Percentiles rank a stretch among this genome's conserved stretches.
Conservation (phyloP, 1,284 basidiomycete species). For the Fistulinella staudtii region DNA sequence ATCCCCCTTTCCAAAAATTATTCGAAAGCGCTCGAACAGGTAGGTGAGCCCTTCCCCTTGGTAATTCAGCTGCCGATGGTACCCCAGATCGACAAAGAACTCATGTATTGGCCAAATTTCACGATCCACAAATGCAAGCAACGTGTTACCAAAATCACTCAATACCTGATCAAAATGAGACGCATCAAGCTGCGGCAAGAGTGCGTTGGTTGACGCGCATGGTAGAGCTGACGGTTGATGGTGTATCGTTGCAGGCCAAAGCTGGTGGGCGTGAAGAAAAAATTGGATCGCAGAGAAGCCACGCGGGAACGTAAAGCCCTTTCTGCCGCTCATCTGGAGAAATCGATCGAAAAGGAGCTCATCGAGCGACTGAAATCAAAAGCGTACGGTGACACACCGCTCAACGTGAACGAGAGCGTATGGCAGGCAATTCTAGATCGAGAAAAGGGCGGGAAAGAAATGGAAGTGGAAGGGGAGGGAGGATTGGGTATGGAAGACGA, state of each 20-base stretch:
- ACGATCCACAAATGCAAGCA: slow-evolving; percentile 99
- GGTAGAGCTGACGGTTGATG: slow-evolving; percentile 2
- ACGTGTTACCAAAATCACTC: slow-evolving; percentile 97
- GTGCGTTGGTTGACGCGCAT: slow-evolving; percentile 46
- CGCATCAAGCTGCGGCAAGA: slow-evolving; percentile 85
- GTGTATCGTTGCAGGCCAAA: slow-evolving; percentile 62
- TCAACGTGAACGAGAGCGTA: slow-evolving; percentile 98
- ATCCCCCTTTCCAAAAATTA: slow-evolving; percentile 95
- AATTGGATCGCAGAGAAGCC: slow-evolving; percentile 92
- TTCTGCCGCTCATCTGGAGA: slow-evolving; percentile 90
- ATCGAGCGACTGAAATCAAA: slow-evolving; percentile 94
- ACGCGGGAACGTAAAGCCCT: slow-evolving; percentile 95
- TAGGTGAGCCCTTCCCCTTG: slow-evolving; percentile 28
- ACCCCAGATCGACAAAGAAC: slow-evolving; percentile 84
- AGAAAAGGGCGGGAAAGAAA: slow-evolving; percentile 54
- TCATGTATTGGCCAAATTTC: slow-evolving; percentile 98
- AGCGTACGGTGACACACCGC: slow-evolving; percentile 95
- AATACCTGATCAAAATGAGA: slow-evolving; percentile 98
- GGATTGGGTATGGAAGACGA: slow-evolving; percentile 47
- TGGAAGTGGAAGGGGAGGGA: slow-evolving; percentile 46
- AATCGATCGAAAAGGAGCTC: slow-evolving; percentile 93
- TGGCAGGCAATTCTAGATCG: slow-evolving; percentile 89
- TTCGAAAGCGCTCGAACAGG: slow-evolving; percentile 91
- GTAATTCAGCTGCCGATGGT: background rate
- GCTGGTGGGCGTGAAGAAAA: slow-evolving; percentile 95